Evolutionary conservation across 106 monocot species (phyloP).

Genomic region (Hemerocallis citrina): DNA sequence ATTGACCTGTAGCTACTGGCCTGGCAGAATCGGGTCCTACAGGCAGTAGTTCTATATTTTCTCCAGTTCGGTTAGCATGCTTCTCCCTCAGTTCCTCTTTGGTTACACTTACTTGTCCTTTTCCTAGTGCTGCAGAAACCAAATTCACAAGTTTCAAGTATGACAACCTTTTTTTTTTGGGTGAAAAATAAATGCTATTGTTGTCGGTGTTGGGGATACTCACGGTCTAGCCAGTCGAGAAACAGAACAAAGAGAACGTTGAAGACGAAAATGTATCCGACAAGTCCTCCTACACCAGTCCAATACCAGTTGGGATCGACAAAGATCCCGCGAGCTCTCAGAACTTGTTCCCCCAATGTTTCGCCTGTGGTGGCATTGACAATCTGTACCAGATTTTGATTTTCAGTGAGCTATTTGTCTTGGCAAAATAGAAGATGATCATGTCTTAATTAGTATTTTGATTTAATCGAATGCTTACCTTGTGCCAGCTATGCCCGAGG

Average conservation of each 20-base stretch:
- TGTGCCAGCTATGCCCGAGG: conserved; percentile 32
- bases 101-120: conserved; percentile 14
- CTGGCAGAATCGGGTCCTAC: conserved; percentile 6
- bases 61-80: conserved; percentile 23
- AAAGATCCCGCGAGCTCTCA: conserved; percentile 22
- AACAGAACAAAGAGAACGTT: conserved; percentile 20
- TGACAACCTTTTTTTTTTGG: neutral
- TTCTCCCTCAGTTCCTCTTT: conserved; percentile 22
- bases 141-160: conserved; percentile 5
- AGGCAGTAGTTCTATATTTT: conserved; percentile 12
- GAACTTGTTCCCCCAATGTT: conserved; percentile 17
- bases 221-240: conserved; percentile 20
- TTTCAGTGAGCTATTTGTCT: neutral
- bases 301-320: conserved; percentile 29
- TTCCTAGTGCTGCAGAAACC: conserved; percentile 13
- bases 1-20: neutral
- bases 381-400: conserved; percentile 9
- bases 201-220: too few relatives aligned
- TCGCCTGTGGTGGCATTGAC: conserved; percentile 1
- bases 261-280: conserved; percentile 25
- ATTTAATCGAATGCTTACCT: conserved; percentile 26
- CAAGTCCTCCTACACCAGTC: conserved; percentile 26
- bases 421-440: neutral
- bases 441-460: neutral
- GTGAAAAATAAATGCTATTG: neutral